phyloP scores from a whole-genome alignment of 108 stramenopile species.

The Seminavis robusta region DNA sequence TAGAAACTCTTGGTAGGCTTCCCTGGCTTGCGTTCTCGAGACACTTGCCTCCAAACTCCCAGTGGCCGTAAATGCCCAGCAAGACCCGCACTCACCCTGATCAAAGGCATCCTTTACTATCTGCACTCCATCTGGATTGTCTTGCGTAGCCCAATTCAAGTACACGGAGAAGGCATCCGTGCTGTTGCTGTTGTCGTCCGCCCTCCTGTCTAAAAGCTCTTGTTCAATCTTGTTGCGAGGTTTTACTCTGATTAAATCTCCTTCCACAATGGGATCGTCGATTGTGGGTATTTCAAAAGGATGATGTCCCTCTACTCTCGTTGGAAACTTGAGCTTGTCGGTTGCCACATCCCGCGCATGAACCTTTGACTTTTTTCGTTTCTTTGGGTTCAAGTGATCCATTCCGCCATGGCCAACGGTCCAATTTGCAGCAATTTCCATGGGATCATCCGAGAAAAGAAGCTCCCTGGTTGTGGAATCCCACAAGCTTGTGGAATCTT shows the following conservation, averaged over 20 bases:
- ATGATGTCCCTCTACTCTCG: background rate
- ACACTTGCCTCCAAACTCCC: slow-evolving; percentile 89
- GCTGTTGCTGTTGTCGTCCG: background rate
- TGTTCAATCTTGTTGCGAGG: background rate
- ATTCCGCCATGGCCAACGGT: background rate
- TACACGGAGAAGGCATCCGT: slow-evolving; percentile 4
- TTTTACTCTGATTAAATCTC: background rate
- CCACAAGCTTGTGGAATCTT: no score
- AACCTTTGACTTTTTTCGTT: background rate
- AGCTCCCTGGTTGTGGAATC: no score
- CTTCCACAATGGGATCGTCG: background rate
- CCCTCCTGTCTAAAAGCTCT: background rate
- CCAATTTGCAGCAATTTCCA: background rate
- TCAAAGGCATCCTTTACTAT: slow-evolving; percentile 62
- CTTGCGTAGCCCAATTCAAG: slow-evolving; percentile 68
- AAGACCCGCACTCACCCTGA: slow-evolving; percentile 88
- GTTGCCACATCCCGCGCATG: background rate
- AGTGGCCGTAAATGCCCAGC: slow-evolving; percentile 98
- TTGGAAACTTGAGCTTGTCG: background rate
- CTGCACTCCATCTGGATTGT: slow-evolving; percentile 78
- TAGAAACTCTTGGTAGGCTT: slow-evolving; percentile 23
- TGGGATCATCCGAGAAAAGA: no score
- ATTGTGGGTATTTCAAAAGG: background rate
- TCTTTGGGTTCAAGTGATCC: background rate
- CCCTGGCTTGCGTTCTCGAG: slow-evolving; percentile 49